These are phyloP conservation scores for Citrus unshiu DNA, from an alignment of 345 rosid genomes.

Conservation along the genomic window DNA sequence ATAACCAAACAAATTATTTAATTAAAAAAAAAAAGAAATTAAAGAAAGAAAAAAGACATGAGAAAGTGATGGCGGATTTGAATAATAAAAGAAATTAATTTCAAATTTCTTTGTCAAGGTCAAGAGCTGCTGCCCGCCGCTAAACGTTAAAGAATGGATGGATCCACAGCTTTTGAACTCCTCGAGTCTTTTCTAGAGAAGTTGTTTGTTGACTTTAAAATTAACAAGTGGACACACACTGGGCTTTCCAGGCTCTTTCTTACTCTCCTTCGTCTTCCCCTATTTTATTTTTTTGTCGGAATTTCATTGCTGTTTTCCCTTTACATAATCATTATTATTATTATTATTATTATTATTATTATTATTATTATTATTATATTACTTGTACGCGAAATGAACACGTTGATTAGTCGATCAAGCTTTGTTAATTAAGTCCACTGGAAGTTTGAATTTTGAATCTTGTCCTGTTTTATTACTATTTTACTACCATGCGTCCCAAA, in stretches of 20 bases:
- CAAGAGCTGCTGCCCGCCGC: neutral
- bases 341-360: neutral
- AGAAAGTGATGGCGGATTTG: conserved; percentile 3
- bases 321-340: neutral
- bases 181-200: neutral
- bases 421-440: neutral
- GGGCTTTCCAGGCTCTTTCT: conserved; percentile 4
- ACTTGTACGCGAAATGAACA: neutral
- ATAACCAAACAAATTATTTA: neutral
- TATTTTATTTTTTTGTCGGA: too few species aligned
- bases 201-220: neutral
- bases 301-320: neutral
- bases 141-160: neutral
- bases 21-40: too few species aligned
- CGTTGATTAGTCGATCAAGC: neutral
- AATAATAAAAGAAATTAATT: neutral
- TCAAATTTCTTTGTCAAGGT: conserved; percentile 7
- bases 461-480: too few species aligned
- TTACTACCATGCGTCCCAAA: too few species aligned
- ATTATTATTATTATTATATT: neutral
- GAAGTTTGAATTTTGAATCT: too few species aligned
- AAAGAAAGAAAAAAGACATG: neutral
- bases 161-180: neutral
- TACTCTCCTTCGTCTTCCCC: neutral
- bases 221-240: neutral